Evolutionary conservation across 2,329 filamentous ascomycete species (phyloP), one percentile per base, ranked within the genome.

Genomic region (Aspergillus calidoustus): DNA sequence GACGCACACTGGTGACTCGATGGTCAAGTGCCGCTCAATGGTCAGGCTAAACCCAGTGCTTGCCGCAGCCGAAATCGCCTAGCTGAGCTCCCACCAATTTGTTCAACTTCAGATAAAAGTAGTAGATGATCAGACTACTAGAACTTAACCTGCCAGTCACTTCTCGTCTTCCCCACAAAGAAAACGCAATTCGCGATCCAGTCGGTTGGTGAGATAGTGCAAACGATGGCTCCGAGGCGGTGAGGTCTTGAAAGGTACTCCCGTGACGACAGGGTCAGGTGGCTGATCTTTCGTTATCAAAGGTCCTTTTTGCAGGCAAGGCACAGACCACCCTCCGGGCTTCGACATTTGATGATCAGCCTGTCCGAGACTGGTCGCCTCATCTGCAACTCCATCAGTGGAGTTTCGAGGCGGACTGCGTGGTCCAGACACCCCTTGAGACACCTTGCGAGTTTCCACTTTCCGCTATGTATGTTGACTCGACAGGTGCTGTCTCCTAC

Each of bases 1-100:
- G 77, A 79, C 77, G 77, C 77, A 79, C 70, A 72, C 71, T 71
- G 74, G 74, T 79, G 77, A 79, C 77, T 79, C 74, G 74, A 73
- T 66, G 65, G 62, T 74, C 70, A 72, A 70, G 69, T 64, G 63
- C 52, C 47, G 47, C 49, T 41, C 50, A 61, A 57, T 52, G 51
- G 62, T 64, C 65, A 63, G 54, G 55, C 59, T 66, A 62, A 55
- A 57, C 31, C 34, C 34, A 31, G 4, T 46, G 31, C 11, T 46
- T 56, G 51, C 43, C 58, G 48, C 57, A 52, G 41, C 61, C 17
- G 43, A 55, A 23, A 11, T 30, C 38, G 30, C 30, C 15, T n/a
- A 41, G 25, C 25, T 28, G 25, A 28, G 6, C 46, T 13, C 43
- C 55, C 41, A 46, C 55, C 31, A 7, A 57, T 28, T 28, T 17